Conservation (phyloP, 2,329 filamentous ascomycete species). For the Ascochyta clinopodiicola region DNA sequence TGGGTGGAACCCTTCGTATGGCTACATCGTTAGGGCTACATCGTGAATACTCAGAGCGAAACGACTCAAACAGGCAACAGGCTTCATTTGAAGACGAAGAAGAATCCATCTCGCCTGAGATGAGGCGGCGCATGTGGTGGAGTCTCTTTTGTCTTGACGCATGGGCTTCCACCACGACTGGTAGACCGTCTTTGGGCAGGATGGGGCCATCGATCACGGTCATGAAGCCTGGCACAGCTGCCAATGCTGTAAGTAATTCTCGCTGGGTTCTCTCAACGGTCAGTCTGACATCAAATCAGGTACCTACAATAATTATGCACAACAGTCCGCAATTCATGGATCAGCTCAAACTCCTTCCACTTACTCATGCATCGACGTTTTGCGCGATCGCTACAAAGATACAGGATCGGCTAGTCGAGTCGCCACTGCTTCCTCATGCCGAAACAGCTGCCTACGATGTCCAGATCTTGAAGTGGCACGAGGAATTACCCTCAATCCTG, state of each 20-base stretch:
- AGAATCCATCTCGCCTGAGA: slow-evolving; percentile 48
- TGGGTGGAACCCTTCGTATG: slow-evolving; percentile 75
- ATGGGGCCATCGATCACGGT: slow-evolving; percentile 50
- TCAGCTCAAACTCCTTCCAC: slow-evolving; percentile 71
- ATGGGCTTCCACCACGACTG: slow-evolving; percentile 53
- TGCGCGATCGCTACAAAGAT: slow-evolving; percentile 80
- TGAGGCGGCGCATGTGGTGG: slow-evolving; percentile 54
- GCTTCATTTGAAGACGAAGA: slow-evolving; percentile 33
- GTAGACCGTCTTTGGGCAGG: slow-evolving; percentile 49
- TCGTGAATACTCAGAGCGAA: slow-evolving; percentile 62
- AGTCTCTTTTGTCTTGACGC: slow-evolving; percentile 54
- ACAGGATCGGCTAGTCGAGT: slow-evolving; percentile 75
- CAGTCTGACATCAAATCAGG: slow-evolving; percentile 18
- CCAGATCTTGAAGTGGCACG: slow-evolving; percentile 75
- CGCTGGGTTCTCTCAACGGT: neutral
- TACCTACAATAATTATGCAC: slow-evolving; percentile 35
- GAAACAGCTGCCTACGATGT: slow-evolving; percentile 72
- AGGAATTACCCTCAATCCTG: slow-evolving; percentile 65
- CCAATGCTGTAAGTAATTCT: slow-evolving; percentile 36
- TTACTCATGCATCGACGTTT: slow-evolving; percentile 79
- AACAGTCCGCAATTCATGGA: slow-evolving; percentile 51
- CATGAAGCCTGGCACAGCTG: slow-evolving; percentile 43
- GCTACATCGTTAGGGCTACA: slow-evolving; percentile 77
- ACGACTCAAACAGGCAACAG: slow-evolving; percentile 23
- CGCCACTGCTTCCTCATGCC: slow-evolving; percentile 69